These are phyloP conservation scores for Puccinellia tenuiflora DNA, from an alignment of 176 grass and related monocot genomes.

Conservation along the genomic window DNA sequence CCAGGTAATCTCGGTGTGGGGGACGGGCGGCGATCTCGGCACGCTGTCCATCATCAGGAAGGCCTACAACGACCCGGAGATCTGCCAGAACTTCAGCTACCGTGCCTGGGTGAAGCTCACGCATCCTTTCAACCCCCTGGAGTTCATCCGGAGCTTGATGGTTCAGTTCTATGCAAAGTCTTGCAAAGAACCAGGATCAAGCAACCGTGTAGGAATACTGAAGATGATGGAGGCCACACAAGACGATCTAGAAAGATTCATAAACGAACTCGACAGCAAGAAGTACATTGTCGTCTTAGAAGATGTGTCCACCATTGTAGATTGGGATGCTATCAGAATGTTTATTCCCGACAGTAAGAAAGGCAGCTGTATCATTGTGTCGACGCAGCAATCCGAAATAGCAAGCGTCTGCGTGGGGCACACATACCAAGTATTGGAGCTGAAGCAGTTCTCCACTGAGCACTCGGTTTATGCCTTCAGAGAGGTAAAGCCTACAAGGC, in stretches of 20 bases:
- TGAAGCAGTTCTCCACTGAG: background rate
- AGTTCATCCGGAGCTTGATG: background rate
- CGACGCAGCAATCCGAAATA: background rate
- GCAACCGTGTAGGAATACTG: background rate
- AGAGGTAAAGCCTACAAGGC: background rate
- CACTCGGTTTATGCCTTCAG: slow-evolving; percentile 1
- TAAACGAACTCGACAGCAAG: background rate
- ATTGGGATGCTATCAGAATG: slow-evolving; percentile 6
- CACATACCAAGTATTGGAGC: background rate
- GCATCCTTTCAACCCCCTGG: background rate
- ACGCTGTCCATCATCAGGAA: background rate
- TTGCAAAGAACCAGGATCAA: background rate
- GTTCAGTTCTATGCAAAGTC: background rate
- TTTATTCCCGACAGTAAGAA: background rate
- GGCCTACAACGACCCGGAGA: accelerated
- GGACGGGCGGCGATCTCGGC: background rate
- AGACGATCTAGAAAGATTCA: background rate
- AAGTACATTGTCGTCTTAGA: slow-evolving; percentile 34
- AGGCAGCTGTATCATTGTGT: slow-evolving; percentile 23
- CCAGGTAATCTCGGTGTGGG: background rate
- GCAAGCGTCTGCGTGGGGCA: background rate
- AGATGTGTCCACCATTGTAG: background rate
- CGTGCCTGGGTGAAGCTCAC: slow-evolving; percentile 12
- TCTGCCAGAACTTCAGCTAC: background rate
- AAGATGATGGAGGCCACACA: background rate